Conservation (phyloP, 352 stramenopile genomes). For the Pythium myriotylum region DNA sequence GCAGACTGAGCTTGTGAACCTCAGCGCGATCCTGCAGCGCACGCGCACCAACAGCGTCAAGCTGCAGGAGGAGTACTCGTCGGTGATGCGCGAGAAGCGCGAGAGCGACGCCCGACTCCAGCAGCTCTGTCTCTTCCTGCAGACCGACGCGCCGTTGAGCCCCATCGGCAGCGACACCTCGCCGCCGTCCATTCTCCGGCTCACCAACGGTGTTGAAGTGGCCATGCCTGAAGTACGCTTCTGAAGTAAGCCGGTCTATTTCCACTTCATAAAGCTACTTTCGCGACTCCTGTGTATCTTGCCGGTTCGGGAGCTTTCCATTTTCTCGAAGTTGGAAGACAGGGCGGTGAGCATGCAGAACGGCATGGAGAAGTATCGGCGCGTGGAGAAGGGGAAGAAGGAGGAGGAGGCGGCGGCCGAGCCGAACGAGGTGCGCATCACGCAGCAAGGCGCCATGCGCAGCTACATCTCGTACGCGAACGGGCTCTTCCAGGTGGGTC, state of each 20-base stretch:
- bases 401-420: conserved; percentile 44
- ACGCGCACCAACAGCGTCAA: conserved; percentile 40
- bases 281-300: conserved; percentile 10
- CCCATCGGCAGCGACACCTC: conserved; percentile 1
- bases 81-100: conserved; percentile 47
- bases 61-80: conserved; percentile 54
- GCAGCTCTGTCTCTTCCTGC: conserved; percentile 58
- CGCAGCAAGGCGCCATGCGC: conserved; percentile 77
- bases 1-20: conserved; percentile 46
- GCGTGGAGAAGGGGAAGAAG: conserved; percentile 63
- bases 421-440: conserved; percentile 86
- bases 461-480: conserved; percentile 84
- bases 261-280: conserved; percentile 27
- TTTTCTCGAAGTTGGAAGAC: conserved; percentile 1
- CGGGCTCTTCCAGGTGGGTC: conserved; percentile 59
- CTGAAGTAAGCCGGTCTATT: conserved; percentile 11
- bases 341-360: not conserved
- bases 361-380: conserved; percentile 84
- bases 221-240: conserved; percentile 23
- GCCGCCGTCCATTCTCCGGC: conserved; percentile 11
- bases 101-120: conserved; percentile 58
- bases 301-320: conserved; percentile 13
- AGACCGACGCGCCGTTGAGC: conserved; percentile 22
- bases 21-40: conserved; percentile 40
- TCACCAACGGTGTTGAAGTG: conserved; percentile 19